Conservation (phyloP, 2,329 filamentous ascomycete genomes). For the Elsinoe ampelina region DNA sequence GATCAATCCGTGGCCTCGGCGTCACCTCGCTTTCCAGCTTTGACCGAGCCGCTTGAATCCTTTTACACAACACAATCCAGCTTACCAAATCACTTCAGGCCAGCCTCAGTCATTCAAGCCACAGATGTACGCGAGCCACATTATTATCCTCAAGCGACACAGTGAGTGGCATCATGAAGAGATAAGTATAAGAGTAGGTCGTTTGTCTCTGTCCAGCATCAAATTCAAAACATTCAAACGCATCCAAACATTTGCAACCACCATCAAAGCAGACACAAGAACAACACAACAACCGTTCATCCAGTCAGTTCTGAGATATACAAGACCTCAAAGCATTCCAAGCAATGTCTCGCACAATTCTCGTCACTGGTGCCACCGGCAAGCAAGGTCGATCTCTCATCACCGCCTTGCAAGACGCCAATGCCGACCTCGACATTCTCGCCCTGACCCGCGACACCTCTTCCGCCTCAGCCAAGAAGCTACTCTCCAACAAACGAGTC, state of each 20-base stretch:
- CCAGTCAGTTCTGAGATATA: not conserved
- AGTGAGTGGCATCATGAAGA: not conserved
- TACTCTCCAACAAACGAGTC: slow-evolving; percentile 37
- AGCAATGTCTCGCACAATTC: slow-evolving; percentile 18
- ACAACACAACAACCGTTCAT: not conserved
- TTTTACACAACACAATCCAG: not conserved
- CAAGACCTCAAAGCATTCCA: not conserved
- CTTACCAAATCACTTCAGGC: not conserved
- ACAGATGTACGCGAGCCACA: no score
- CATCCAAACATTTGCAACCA: not conserved
- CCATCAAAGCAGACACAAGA: not conserved
- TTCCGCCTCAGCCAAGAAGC: slow-evolving; percentile 40
- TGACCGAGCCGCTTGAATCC: not conserved
- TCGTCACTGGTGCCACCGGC: slow-evolving; percentile 34
- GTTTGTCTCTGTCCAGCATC: not conserved
- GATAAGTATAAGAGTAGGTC: not conserved
- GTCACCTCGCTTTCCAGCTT: not conserved
- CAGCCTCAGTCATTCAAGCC: not conserved
- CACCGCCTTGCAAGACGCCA: slow-evolving; percentile 25
- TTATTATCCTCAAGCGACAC: no score
- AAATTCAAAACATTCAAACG: not conserved
- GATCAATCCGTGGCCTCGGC: no score
- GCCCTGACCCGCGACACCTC: slow-evolving; percentile 47
- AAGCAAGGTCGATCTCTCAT: slow-evolving; percentile 34
- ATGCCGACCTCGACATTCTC: slow-evolving; percentile 38